phyloP scores from a whole-genome alignment of 2,329 filamentous ascomycete genomes.

The Neonectria hederae region DNA sequence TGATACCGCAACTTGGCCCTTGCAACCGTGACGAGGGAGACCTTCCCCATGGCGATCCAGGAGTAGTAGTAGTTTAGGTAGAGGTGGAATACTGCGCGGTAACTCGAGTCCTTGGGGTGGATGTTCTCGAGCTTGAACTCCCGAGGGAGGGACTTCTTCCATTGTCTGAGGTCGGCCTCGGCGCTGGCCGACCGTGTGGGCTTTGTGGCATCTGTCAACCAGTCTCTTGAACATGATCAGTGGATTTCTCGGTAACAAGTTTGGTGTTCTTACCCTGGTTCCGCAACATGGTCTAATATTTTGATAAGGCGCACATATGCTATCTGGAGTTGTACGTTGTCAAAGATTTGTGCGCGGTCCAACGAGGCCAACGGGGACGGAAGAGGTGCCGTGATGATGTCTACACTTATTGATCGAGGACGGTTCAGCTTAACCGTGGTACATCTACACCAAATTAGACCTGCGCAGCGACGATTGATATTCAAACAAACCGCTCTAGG shows the following conservation, averaged over 20 bases:
- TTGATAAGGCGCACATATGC: constrained; percentile 42
- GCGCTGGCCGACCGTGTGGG: constrained; percentile 9
- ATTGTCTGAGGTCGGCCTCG: constrained; percentile 42
- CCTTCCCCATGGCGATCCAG: constrained; percentile 49
- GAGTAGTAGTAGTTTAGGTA: constrained; percentile 50
- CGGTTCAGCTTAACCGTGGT: constrained; percentile 39
- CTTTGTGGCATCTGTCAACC: constrained; percentile 19
- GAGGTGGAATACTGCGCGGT: constrained; percentile 48
- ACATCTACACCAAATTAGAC: constrained; percentile 22
- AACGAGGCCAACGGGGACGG: constrained; percentile 26
- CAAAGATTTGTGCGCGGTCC: constrained; percentile 41
- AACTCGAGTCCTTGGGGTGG: constrained; percentile 40
- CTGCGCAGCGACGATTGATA: neutral
- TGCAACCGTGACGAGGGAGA: constrained; percentile 46
- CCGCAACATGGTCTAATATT: constrained; percentile 45
- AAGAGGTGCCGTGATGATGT: constrained; percentile 36
- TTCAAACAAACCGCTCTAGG: constrained; percentile 36
- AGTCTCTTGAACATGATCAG: constrained; percentile 4
- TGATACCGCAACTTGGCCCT: constrained; percentile 37
- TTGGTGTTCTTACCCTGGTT: constrained; percentile 30
- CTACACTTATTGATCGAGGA: constrained; percentile 35
- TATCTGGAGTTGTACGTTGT: constrained; percentile 48
- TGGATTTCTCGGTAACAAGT: neutral
- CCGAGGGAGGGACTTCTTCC: constrained; percentile 44
- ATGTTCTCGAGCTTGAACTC: constrained; percentile 43